Evolutionary conservation across 441 rosid species (phyloP).

Genomic region (Syzygium syzygioides): DNA sequence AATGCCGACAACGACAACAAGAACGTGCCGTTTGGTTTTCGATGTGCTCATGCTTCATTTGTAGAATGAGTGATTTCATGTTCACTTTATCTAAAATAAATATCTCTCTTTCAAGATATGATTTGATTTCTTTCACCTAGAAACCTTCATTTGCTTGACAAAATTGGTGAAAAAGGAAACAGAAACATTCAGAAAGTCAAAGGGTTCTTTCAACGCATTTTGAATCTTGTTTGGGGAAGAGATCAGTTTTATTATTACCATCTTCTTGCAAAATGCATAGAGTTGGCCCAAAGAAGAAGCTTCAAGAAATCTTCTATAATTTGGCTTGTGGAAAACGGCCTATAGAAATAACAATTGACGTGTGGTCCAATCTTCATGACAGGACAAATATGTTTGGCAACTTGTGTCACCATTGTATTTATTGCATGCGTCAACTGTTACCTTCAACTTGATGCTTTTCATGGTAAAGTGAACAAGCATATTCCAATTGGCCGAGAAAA

Average conservation of each 20-base stretch:
- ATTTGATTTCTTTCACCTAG: not conserved
- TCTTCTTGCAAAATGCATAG: not conserved
- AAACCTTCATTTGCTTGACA: not conserved
- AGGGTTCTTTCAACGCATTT: not conserved
- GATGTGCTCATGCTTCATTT: not conserved
- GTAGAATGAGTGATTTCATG: not conserved
- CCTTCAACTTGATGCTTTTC: not conserved
- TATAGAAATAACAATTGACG: not conserved
- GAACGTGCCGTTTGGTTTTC: not conserved
- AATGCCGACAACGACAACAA: not conserved
- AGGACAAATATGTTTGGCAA: not conserved
- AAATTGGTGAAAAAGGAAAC: not conserved
- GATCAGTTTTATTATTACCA: not conserved
- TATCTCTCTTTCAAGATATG: not conserved
- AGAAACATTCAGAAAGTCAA: not conserved
- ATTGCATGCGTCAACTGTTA: not conserved
- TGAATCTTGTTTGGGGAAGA: not conserved
- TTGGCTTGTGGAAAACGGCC: not conserved
- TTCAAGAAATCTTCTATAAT: not conserved
- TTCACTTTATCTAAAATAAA: not conserved
- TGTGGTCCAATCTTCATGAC: not conserved
- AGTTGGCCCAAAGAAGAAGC: not conserved
- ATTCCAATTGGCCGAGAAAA: not conserved
- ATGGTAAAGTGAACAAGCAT: not conserved
- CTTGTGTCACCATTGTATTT: not conserved